A percentile compares a stretch with the other conserved stretches of the same genome.
These are phyloP conservation scores for Acacia crassicarpa DNA, from an alignment of 306 rosid species.

Conservation along the genomic window DNA sequence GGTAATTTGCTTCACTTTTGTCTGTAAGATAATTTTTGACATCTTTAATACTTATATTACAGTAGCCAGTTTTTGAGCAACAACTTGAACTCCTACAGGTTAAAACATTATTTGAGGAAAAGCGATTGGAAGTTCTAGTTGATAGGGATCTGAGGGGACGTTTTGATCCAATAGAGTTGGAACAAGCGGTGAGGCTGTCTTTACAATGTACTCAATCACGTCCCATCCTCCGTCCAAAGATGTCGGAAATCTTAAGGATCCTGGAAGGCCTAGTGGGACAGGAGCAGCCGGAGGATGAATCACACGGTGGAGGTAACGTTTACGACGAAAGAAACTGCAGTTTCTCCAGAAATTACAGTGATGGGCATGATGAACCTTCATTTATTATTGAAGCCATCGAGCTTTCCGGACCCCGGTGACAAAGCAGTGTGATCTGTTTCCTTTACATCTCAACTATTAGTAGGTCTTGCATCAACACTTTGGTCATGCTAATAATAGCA, in stretches of 20 bases:
- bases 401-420: conserved; percentile 91
- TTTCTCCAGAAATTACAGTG: conserved; percentile 66
- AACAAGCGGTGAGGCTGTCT: conserved; percentile 67
- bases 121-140: conserved; percentile 66
- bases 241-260: conserved; percentile 76
- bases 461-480: conserved; percentile 35
- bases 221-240: conserved; percentile 84
- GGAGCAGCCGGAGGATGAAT: conserved; percentile 59
- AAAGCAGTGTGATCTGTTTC: conserved; percentile 1
- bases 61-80: not conserved
- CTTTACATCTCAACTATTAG: conserved; percentile 14
- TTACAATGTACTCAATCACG: conserved; percentile 77
- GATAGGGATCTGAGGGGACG: conserved; percentile 89
- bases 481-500: not conserved
- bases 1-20: conserved; percentile 44
- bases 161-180: conserved; percentile 70
- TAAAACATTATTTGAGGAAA: conserved; percentile 67
- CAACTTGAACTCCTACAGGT: conserved; percentile 55
- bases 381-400: conserved; percentile 88
- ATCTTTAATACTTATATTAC: not conserved
- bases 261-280: conserved; percentile 76
- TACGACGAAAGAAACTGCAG: conserved; percentile 60
- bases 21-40: not conserved
- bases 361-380: conserved; percentile 68
- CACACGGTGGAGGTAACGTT: conserved; percentile 51